Base-by-base conservation (phyloP, 2,329 filamentous ascomycete genomes). In the Aspergillus novoparasiticus region DNA sequence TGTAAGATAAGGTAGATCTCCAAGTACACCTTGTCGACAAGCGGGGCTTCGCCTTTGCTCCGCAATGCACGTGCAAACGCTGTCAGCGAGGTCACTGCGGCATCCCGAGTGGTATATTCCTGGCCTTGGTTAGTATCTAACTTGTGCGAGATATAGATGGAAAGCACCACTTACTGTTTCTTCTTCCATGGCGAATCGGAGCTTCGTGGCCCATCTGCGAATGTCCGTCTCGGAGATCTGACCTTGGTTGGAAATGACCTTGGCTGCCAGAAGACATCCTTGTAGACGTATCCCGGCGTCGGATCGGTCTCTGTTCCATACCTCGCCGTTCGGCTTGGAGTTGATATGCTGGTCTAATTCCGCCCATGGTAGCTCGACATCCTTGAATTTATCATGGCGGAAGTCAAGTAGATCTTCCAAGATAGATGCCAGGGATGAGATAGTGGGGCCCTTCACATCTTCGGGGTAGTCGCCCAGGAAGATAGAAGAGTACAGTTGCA, bases 1-100 rank as follows among this genome's bases (percentile, higher is more conserved):
- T 95, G 94, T 1, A 94, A 80, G 4, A 89, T 82, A 6, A 93
- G 75, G 58, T 90, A 85, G 34, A 86, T 80, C 1, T 86, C 80
- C 1, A 92, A 76, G 39, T 87, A 79, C 16, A 66, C 60, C 67
- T 51, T 66, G 64, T 64, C 71, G 65, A 64, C 68, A 45, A 69
- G 54, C 55, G 72, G 71, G 45, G 60, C 63, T 58, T 60, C 59
- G 10, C 66, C 59, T 6, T 67, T 57, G 10, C 69, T 66, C 51
- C 68, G 71, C 48, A 74, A 87, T 30, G 93, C 72, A 14, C 65
- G 69, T 6, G 71, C 67, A 54, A 81, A 78, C 30, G 71, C 72
- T 23, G 65, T 71, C 6, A 80, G 65, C 19, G 78, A 80, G 48
- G 68, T 63, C 1, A 73, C 72, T 6, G 78, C 79, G n/a, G 78